Base-by-base conservation (phyloP, 2,329 filamentous ascomycete genomes). In the Penicillium verrucosum region DNA sequence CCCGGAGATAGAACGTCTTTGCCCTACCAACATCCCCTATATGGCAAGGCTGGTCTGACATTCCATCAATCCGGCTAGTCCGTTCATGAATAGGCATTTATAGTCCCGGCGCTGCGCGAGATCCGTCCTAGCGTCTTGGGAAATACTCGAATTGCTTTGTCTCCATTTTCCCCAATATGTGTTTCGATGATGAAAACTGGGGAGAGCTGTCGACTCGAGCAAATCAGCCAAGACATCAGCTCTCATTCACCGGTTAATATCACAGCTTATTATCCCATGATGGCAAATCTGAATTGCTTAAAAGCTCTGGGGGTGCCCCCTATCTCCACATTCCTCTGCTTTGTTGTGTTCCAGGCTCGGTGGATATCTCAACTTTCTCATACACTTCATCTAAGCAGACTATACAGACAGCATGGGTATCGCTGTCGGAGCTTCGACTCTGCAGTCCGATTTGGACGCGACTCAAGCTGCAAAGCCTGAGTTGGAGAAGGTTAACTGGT, bases 401-500 rank as follows among this genome's bases (percentile, higher is more conserved):
- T 36, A 5, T 11, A 37, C 27, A 18, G 41, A 43, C 45, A 60
- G 12, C 25, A 61, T 61, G 59, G 57, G 53, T 41, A 54, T 61
- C 14, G 57, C 49, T 9, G 59, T 62, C 3, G 59, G 60, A 52
- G 50, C 47, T 1, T 54, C 56, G 23, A 51, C 59, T 32, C 53
- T 62, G 14, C 51, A 62, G 43, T 42, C 50, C 7, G 60, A 46
- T 34, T 16, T 46, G 29, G 44, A 62, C 38, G 57, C 58, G 9
- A 60, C 60, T 25, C 59, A 62, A 30, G 53, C 51, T 32, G 78
- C 80, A 57, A 75, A 75, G 9, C 81, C 81, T 25, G 72, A 75
- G 32, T 83, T 85, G 64, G 79, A 83, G 63, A 75, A 76, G 56
- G 82, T 85, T 23, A 78, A 72, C 53, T 86, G 84, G 84, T 80